phyloP scores from a whole-genome alignment of 2,329 filamentous ascomycete species.

The Fusarium subglutinans region DNA sequence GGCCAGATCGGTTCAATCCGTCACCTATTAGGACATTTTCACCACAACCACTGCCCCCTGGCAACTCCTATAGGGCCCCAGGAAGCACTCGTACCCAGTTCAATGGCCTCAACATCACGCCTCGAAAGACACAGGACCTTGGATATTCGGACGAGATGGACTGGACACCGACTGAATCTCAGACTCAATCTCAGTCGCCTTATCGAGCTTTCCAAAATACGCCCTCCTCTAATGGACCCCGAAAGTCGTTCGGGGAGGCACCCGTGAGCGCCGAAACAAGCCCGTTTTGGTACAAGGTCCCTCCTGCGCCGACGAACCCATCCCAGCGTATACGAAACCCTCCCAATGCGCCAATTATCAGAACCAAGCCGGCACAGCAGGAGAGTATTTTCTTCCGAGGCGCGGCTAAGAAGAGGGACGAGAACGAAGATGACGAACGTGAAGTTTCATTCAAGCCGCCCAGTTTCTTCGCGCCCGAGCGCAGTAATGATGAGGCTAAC shows the following conservation, averaged over 20 bases:
- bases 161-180: constrained; percentile 71
- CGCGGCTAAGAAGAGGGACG: constrained; percentile 24
- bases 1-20: constrained; percentile 15
- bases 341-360: constrained; percentile 63
- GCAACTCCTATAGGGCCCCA: constrained; percentile 8
- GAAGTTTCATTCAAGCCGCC: constrained; percentile 65
- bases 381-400: constrained; percentile 62
- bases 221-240: constrained; percentile 51
- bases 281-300: constrained; percentile 76
- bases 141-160: constrained; percentile 73
- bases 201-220: constrained; percentile 64
- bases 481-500: constrained; percentile 53
- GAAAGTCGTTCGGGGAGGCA: constrained; percentile 56
- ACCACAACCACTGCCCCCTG: constrained; percentile 25
- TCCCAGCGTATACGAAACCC: constrained; percentile 71
- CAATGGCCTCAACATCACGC: constrained; percentile 28
- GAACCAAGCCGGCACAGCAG: constrained; percentile 55
- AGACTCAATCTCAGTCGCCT: constrained; percentile 42
- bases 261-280: constrained; percentile 55
- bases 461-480: constrained; percentile 64
- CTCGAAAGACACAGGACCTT: constrained; percentile 27
- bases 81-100: constrained; percentile 18
- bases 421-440: constrained; percentile 12
- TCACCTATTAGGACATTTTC: constrained; percentile 31
- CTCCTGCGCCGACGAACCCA: constrained; percentile 73